Conservation (phyloP, 371 early-diverging fungal genomes). For the Neoconidiobolus thromboides region DNA sequence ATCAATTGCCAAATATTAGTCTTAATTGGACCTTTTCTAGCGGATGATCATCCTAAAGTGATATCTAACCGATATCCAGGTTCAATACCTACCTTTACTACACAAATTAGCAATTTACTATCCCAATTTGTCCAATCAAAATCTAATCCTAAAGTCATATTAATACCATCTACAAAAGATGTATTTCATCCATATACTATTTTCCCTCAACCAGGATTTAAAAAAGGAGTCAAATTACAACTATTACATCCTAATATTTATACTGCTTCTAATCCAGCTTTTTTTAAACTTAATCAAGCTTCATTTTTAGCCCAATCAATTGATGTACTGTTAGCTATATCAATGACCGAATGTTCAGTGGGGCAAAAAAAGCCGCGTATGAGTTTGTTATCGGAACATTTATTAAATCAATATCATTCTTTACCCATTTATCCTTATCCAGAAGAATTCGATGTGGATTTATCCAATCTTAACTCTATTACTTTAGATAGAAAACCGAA, state of each 20-base stretch:
- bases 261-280: not conserved
- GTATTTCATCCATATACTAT: not conserved
- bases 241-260: not conserved
- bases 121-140: not conserved
- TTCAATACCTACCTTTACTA: not conserved
- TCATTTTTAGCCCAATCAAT: not conserved
- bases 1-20: not conserved
- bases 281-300: not conserved
- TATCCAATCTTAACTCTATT: not conserved
- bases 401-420: not conserved
- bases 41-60: not conserved
- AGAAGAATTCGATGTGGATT: not conserved
- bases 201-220: constrained; percentile 1
- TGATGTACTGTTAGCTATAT: not conserved
- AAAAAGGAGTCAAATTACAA: not conserved
- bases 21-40: not conserved
- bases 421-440: not conserved
- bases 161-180: not conserved
- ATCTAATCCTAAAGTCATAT: not conserved
- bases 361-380: not conserved
- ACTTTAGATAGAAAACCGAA: too few species aligned
- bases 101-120: not conserved
- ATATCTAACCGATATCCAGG: not conserved
- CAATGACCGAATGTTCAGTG: not conserved
- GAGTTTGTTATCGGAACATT: not conserved